Evolutionary conservation across 2,329 filamentous ascomycete species (phyloP), one percentile per base, ranked within the genome.

Genomic region (Onygenales sp.): DNA sequence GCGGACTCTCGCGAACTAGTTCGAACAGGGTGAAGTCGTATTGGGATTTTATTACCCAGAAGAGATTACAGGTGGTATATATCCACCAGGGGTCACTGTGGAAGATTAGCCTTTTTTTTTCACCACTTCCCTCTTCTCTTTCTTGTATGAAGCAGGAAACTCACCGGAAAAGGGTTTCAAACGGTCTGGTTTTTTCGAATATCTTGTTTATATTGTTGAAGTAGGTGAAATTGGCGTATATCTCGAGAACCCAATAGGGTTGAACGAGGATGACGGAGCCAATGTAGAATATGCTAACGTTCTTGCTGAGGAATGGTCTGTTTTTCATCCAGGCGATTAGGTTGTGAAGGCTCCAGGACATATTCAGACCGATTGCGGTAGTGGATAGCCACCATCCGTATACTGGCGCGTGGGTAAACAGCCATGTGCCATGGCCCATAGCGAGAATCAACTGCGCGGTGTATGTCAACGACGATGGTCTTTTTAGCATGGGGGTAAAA

Each of bases 261-360:
- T 83, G 79, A 9, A 74, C 80, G 1, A 83, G 67, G 9, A 80
- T 67, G 42, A 85, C 74, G 0, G 78, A 83, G 43, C 71, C 69
- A 49, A 85, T 81, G 61, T 84, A 85, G 52, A 83, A 64, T 8
- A 70, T 61, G 46, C 76, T 81, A 33, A 75, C 73, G 6, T 70
- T 67, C 33, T 67, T 71, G 2, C 72, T 71, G 6, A 84, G 68
- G 59, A 84, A 84, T 0, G 82, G 82, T 51, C 75, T 77, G 57
- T 79, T 82, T 66, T 85, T 85, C 66, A 86, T 77, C 83, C 82
- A 86, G 0, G 82, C 76, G 55, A 86, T 81, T 55, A 85, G 73
- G 57, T 85, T 86, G 65, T 86, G 83, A 7, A 86, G 66, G 10
- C 73, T 76, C 79, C 81, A 85, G 3, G 80, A 83, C n/a, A 76